Evolutionary conservation across 2,329 filamentous ascomycete species (phyloP), one percentile per base, ranked within the genome.

Genomic region (Trichoderma pleuroti): DNA sequence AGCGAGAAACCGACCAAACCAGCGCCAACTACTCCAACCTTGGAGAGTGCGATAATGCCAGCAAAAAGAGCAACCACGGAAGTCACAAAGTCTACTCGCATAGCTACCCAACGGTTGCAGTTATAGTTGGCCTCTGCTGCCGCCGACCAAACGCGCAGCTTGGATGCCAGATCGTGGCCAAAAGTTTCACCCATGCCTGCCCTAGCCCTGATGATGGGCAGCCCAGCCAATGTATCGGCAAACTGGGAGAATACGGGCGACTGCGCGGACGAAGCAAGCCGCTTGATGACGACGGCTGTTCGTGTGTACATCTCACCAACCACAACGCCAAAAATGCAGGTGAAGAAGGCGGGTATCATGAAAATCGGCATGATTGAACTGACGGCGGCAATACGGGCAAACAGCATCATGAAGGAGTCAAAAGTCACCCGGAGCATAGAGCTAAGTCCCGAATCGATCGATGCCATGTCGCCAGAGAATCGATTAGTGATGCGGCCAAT

Each of bases 181-280:
- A 88, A 88, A 1, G 80, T 80, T 30, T 81, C 76, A 11, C 83
- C 78, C 82, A 87, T 86, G 42, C 82, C 83, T 11, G 78, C 78
- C 14, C 85, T 80, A 1, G 85, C 86, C 4, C 87, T 85, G 70
- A 89, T 87, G 16, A 87, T 79, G 8, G 84, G 76, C 34, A 87
- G 78, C 0, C 86, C 86, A 5, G 84, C 81, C 1, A 87, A 77
- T 0, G 84, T 86, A 67, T 87, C 86, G 2, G 84, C 82, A 71
- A 88, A 88, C 70, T 87, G 86, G 1, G 86, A 85, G 74, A 88
- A 88, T 2, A 89, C 81, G 14, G 87, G 87, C 0, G 86, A 87
- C 71, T 84, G 83, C 0, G 84, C 79, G 10, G 83, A 82, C 0
- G 84, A 85, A 7, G 80, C 77, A 3, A 86, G 78, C 4, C 83